Percentiles rank a stretch among this genome's conserved stretches.
Conservation (phyloP, 768 basidiomycete species). For the Suillus subalutaceus region DNA sequence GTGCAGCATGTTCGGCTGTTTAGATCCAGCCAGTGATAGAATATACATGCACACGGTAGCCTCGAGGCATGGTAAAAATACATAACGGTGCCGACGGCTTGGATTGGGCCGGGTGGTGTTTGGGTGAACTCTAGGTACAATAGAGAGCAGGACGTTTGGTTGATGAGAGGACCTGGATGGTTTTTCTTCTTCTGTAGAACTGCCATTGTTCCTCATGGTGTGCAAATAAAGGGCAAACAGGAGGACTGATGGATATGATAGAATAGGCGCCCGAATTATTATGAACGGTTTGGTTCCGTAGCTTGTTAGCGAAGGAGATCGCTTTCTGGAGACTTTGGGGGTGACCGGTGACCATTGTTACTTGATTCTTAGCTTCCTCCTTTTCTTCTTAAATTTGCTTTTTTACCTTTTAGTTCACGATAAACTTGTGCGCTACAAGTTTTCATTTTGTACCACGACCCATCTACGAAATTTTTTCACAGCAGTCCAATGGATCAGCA, state of each 20-base stretch:
- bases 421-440: constrained; percentile 30
- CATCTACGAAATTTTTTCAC: constrained; percentile 42
- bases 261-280: constrained; percentile 2
- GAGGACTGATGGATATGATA: background rate
- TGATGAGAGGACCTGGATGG: background rate
- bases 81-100: constrained; percentile 17
- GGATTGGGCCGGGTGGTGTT: constrained; percentile 15
- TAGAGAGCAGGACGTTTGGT: constrained; percentile 9
- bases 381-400: constrained; percentile 38
- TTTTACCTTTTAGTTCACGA: constrained; percentile 38
- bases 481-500: constrained; percentile 44
- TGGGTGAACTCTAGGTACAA: constrained; percentile 2
- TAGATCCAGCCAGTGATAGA: background rate
- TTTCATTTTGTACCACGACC: constrained; percentile 39
- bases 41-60: constrained; percentile 15
- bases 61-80: constrained; percentile 28
- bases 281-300: constrained; percentile 26
- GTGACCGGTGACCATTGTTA: constrained; percentile 27
- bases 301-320: constrained; percentile 32
- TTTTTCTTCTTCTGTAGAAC: background rate
- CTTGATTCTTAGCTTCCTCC: constrained; percentile 36
- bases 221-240: constrained; percentile 15
- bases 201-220: constrained; percentile 10
- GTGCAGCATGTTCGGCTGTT: constrained; percentile 6
- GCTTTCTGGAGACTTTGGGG: constrained; percentile 19